Evolutionary conservation across 257 asterid genomes (phyloP).

Genomic region (Gynochthodes officinalis): DNA sequence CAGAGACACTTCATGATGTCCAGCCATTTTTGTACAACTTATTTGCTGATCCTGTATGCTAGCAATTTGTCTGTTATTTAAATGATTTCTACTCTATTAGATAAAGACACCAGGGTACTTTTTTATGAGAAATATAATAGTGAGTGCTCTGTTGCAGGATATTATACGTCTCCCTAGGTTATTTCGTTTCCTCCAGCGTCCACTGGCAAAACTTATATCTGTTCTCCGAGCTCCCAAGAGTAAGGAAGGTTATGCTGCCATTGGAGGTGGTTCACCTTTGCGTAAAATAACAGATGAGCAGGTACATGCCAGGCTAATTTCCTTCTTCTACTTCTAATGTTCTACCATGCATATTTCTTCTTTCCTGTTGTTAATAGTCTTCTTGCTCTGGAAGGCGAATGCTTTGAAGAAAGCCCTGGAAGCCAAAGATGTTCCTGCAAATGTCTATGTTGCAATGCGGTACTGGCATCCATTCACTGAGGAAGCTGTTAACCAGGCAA

Average conservation of each 20-base stretch:
- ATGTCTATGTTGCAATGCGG: conserved; percentile 94
- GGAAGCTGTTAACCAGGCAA: conserved; percentile 89
- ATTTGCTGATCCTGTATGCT: conserved; percentile 90
- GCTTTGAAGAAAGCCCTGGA: conserved; percentile 68
- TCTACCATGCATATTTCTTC: not conserved
- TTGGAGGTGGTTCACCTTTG: conserved; percentile 98
- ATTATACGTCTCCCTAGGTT: conserved; percentile 94
- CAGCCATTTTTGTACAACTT: conserved; percentile 88
- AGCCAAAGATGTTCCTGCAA: conserved; percentile 57
- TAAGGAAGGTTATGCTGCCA: conserved; percentile 96
- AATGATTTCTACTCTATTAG: not conserved
- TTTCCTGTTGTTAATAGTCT: conserved; percentile 10
- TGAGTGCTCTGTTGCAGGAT: conserved; percentile 47
- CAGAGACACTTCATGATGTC: conserved; percentile 86
- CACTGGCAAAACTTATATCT: conserved; percentile 87
- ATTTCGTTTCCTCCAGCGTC: conserved; percentile 83
- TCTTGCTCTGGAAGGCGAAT: conserved; percentile 51
- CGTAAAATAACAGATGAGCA: conserved; percentile 89
- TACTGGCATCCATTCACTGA: conserved; percentile 99
- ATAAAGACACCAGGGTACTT: not conserved
- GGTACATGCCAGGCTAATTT: conserved; percentile 34
- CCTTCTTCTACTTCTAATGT: not conserved
- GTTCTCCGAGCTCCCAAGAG: conserved; percentile 85
- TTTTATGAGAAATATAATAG: not conserved
- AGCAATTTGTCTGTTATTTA: not conserved